A percentile compares a stretch with the other conserved stretches of the same genome.
phyloP scores from a whole-genome alignment of 2,329 filamentous ascomycete genomes.

The Aureobasidium sp. region DNA sequence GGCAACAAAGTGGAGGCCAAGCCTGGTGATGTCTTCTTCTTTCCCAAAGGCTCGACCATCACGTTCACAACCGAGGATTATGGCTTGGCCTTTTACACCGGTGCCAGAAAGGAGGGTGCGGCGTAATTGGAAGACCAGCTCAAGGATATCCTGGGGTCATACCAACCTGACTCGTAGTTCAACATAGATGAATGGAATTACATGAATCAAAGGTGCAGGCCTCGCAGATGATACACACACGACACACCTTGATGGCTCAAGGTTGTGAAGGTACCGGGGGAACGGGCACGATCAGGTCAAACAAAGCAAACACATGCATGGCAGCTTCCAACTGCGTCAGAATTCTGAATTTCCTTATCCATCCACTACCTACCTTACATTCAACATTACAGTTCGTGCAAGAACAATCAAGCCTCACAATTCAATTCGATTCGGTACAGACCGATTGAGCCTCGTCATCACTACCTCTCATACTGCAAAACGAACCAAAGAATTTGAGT shows the following conservation, averaged over 20 bases:
- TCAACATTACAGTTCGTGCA: no score
- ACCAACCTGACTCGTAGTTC: neutral
- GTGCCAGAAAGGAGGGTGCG: conserved; percentile 23
- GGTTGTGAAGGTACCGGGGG: neutral
- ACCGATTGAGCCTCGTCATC: neutral
- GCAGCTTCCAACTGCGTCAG: neutral
- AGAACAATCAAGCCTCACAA: neutral
- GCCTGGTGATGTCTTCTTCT: conserved; percentile 61
- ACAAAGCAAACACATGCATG: conserved; percentile 1
- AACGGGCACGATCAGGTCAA: neutral
- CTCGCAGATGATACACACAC: neutral
- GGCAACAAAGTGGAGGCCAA: conserved; percentile 53
- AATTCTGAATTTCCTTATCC: neutral
- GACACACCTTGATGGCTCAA: neutral
- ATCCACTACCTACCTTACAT: neutral
- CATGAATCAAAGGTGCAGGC: neutral
- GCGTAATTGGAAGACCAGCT: neutral
- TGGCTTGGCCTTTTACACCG: conserved; percentile 24
- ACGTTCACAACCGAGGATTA: conserved; percentile 44
- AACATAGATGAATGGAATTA: neutral
- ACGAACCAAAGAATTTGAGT: neutral
- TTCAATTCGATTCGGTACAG: neutral
- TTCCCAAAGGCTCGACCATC: conserved; percentile 58
- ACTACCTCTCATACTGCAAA: neutral
- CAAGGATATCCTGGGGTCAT: neutral